Evolutionary conservation across 768 basidiomycete species (phyloP).

Genomic region (Ramaria sp.): DNA sequence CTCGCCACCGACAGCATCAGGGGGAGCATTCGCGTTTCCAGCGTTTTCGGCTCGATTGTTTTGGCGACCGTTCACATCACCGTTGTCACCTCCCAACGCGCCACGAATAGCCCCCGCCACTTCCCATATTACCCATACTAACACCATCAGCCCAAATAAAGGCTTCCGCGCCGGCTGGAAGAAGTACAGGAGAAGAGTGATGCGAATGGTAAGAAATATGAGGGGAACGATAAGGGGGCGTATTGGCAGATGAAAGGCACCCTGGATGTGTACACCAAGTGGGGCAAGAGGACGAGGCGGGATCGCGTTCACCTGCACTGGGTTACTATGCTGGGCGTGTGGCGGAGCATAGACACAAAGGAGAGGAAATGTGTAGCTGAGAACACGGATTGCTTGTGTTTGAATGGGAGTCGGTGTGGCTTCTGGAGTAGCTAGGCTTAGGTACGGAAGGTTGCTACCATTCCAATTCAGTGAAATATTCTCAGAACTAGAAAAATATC

Average conservation of each 20-base stretch:
- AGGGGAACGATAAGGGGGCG: slow-evolving; percentile 60
- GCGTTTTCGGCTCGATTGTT: slow-evolving; percentile 15
- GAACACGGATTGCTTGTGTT: slow-evolving; percentile 50
- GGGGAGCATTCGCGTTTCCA: slow-evolving; percentile 10
- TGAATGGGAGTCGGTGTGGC: slow-evolving; percentile 47
- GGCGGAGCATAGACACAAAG: slow-evolving; percentile 10
- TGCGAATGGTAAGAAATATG: slow-evolving; percentile 57
- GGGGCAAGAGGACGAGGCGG: slow-evolving; percentile 17
- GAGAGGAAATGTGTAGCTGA: slow-evolving; percentile 46
- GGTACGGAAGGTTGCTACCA: slow-evolving; percentile 40
- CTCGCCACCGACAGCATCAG: slow-evolving; percentile 13
- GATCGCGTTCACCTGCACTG: slow-evolving; percentile 18
- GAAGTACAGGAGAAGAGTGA: slow-evolving; percentile 60
- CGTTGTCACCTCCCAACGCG: slow-evolving; percentile 27
- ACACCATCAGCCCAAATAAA: slow-evolving; percentile 51
- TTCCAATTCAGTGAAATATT: slow-evolving; percentile 14
- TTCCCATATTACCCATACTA: slow-evolving; percentile 66
- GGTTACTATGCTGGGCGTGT: neutral
- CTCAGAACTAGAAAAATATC: slow-evolving; percentile 17
- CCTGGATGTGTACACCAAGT: neutral
- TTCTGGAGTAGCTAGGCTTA: slow-evolving; percentile 36
- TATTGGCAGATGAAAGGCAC: slow-evolving; percentile 32
- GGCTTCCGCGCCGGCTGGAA: slow-evolving; percentile 68
- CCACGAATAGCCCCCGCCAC: slow-evolving; percentile 59
- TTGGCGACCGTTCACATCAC: slow-evolving; percentile 17